Evolutionary conservation across 768 basidiomycete species (phyloP).

Genomic region (Coprinopsis cinerea): DNA sequence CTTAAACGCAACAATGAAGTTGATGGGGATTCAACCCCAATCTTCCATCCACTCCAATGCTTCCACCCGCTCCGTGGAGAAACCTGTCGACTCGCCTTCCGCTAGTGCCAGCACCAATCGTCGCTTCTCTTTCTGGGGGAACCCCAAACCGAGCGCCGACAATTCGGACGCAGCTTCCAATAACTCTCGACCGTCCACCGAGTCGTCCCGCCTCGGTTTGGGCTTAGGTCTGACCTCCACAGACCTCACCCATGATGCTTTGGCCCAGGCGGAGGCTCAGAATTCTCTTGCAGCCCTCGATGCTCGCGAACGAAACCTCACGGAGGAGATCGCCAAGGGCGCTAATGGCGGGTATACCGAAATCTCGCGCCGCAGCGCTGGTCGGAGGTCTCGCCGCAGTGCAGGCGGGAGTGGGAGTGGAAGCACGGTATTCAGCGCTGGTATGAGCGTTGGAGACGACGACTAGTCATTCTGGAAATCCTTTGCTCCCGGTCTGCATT

Average conservation of each 20-base stretch:
- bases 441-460: slow-evolving; percentile 62
- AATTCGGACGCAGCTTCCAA: slow-evolving; percentile 45
- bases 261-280: slow-evolving; percentile 76
- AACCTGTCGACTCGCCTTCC: slow-evolving; percentile 20
- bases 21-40: slow-evolving; percentile 84
- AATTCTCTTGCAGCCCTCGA: slow-evolving; percentile 74
- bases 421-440: slow-evolving; percentile 85
- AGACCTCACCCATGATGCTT: slow-evolving; percentile 65
- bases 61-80: slow-evolving; percentile 19
- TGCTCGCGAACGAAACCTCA: slow-evolving; percentile 66
- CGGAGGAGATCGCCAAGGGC: slow-evolving; percentile 74
- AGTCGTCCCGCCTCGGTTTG: slow-evolving; percentile 21
- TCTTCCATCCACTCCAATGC: slow-evolving; percentile 29
- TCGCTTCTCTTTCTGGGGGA: slow-evolving; percentile 61
- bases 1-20: slow-evolving; percentile 84
- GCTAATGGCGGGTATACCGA: slow-evolving; percentile 75
- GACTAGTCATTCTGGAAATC: background rate
- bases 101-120: slow-evolving; percentile 29
- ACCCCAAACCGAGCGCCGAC: slow-evolving; percentile 21
- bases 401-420: slow-evolving; percentile 62
- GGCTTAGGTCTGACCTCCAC: slow-evolving; percentile 32
- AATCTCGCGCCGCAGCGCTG: slow-evolving; percentile 45
- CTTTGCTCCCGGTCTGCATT: too few relatives aligned
- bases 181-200: slow-evolving; percentile 27
- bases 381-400: slow-evolving; percentile 56